Base-by-base conservation (phyloP, 306 rosid species). In the Begonia masoniana region DNA sequence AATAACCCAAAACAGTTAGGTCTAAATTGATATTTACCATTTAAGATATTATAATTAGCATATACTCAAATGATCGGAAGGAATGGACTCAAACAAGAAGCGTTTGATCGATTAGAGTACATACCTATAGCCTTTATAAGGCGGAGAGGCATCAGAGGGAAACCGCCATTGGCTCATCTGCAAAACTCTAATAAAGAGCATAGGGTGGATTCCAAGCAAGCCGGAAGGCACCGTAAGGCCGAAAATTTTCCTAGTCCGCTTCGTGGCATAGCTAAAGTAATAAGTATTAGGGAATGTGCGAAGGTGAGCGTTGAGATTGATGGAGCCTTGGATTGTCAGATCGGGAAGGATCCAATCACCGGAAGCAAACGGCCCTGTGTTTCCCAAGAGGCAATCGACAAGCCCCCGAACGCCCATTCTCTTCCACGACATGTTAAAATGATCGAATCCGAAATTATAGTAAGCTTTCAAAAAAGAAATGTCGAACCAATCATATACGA, bases 321-420 rank as follows among this genome's bases (percentile, higher is more conserved):
- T 52, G 52, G 99, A 72, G n/a, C 99, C 99, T 73, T 92, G 99
- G 59, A 92, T 84, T 42, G 99, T 83, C 41, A 92, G 96, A 78
- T 92, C 96, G 0, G 99, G 96, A 19, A 92, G 95, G 80, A 92
- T 81, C 99, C 99, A 92, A 61, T 92, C 99, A 3, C 80, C 88
- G 10, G 96, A 77, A 46, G 99, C 80, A 60, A 86, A 86, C 2
- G 99, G 96, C 51, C 99, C 96, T 0, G 87, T 51, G 70, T 81
- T 73, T 23, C 99, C 99, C 61, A 81, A 55, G 45, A 86, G 80
- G 65, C 80, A 81, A 54, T 92, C 80, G 52, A 77, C 60, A 58
- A 92, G 88, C 54, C 95, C 99, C 85, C 81, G 62, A 39, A 92
- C 12, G 4, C 99, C 99, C 39, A 74, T 66, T 67, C 76, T 86